A percentile compares a stretch with the other conserved stretches of the same genome.
Conservation (phyloP, 2,329 filamentous ascomycete species). For the Endoconidiophora polonica region DNA sequence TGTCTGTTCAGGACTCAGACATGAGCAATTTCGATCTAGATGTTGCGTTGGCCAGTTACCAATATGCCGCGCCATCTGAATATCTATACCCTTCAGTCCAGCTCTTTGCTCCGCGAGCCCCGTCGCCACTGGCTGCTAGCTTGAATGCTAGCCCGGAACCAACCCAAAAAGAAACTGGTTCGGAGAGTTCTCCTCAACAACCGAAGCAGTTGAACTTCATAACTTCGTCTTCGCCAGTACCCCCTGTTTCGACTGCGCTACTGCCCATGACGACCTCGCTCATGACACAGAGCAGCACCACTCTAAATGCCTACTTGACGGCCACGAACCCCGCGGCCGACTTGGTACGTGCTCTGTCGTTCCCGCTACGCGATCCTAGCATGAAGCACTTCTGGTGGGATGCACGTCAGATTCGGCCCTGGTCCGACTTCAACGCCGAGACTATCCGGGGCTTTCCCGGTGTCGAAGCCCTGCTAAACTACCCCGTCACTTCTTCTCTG, state of each 20-base stretch:
- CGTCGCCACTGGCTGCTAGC: constrained; percentile 25
- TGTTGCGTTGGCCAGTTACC: neutral
- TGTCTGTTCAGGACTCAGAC: neutral
- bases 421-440: constrained; percentile 60
- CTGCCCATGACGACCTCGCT: constrained; percentile 20
- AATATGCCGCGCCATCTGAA: neutral
- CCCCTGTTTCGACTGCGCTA: neutral
- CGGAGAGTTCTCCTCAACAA: neutral
- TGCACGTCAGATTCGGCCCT: constrained; percentile 68
- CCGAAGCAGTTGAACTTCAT: neutral
- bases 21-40: neutral
- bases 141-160: neutral
- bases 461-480: constrained; percentile 55
- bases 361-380: constrained; percentile 46
- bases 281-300: constrained; percentile 19
- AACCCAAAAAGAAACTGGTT: neutral
- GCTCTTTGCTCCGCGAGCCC: constrained; percentile 23
- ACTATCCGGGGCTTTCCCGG: constrained; percentile 58
- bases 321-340: constrained; percentile 65
- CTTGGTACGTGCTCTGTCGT: constrained; percentile 63
- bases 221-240: neutral
- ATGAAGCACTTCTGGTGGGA: constrained; percentile 94
- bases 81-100: constrained; percentile 7
- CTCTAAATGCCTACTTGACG: constrained; percentile 59
- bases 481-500: constrained; percentile 43